Conservation (phyloP, 768 basidiomycete genomes). For the Lentinula sp. region DNA sequence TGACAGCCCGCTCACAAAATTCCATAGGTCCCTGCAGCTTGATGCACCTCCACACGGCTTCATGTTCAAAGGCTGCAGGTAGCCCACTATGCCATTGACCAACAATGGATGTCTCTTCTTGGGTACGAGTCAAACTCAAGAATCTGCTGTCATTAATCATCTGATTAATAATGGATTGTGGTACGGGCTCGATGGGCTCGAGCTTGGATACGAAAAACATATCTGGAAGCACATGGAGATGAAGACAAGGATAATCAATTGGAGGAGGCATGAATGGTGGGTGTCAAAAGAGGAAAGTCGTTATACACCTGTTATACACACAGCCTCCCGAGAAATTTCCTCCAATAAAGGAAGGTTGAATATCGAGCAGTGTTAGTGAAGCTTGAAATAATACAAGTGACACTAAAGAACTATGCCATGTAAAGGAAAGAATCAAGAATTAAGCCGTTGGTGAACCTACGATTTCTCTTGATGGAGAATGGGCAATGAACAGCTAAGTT, state of each 20-base stretch:
- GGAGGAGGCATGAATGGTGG: slow-evolving; percentile 34
- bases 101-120: slow-evolving; percentile 59
- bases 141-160: slow-evolving; percentile 24
- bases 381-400: no score
- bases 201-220: slow-evolving; percentile 43
- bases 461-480: no score
- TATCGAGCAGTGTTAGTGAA: no score
- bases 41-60: slow-evolving; percentile 50
- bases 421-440: no score
- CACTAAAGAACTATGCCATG: no score
- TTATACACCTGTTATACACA: background rate
- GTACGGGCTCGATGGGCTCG: slow-evolving; percentile 25
- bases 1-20: slow-evolving; percentile 34
- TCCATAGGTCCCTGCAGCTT: slow-evolving; percentile 65
- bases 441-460: no score
- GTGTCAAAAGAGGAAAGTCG: background rate
- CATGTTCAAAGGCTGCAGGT: slow-evolving; percentile 27
- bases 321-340: background rate
- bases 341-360: no score
- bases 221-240: slow-evolving; percentile 37
- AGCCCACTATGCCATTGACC: slow-evolving; percentile 33
- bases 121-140: slow-evolving; percentile 52
- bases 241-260: slow-evolving; percentile 36
- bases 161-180: slow-evolving; percentile 26
- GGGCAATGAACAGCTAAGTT: no score